Evolutionary conservation across 2,329 filamentous ascomycete species (phyloP).

Genomic region (Venturia aucupariae): DNA sequence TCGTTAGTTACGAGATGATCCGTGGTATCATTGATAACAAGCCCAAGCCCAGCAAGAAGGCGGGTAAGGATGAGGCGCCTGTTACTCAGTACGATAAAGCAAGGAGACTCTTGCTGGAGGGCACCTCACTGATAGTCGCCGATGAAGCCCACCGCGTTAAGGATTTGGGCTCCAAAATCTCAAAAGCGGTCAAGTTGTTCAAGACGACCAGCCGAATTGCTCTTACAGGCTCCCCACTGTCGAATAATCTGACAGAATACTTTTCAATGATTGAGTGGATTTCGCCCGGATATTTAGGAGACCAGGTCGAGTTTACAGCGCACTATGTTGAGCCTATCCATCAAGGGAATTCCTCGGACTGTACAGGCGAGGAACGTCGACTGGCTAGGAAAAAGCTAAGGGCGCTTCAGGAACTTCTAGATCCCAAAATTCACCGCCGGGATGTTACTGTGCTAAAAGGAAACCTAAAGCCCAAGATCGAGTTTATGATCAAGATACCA

Average conservation of each 20-base stretch:
- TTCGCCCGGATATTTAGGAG: constrained; percentile 67
- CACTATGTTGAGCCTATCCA: constrained; percentile 68
- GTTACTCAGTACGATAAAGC: neutral
- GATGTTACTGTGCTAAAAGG: constrained; percentile 36
- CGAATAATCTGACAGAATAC: constrained; percentile 78
- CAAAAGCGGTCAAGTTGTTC: constrained; percentile 49
- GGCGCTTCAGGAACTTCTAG: constrained; percentile 61
- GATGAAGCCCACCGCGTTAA: constrained; percentile 82
- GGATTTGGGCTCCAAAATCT: constrained; percentile 47
- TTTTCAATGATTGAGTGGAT: constrained; percentile 85
- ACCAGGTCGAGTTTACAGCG: constrained; percentile 54
- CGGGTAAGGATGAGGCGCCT: constrained; percentile 18
- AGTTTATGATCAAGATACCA: constrained; percentile 71
- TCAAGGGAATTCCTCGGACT: constrained; percentile 60
- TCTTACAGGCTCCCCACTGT: constrained; percentile 76
- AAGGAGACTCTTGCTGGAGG: constrained; percentile 41
- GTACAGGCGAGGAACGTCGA: constrained; percentile 45
- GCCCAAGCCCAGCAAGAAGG: constrained; percentile 24
- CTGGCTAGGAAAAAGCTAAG: constrained; percentile 57
- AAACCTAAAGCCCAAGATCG: constrained; percentile 63
- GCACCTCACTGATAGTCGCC: constrained; percentile 65
- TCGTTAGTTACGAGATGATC: constrained; percentile 68
- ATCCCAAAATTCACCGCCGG: constrained; percentile 67
- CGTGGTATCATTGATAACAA: constrained; percentile 29
- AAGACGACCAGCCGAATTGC: constrained; percentile 65